Evolutionary conservation across 352 stramenopile genomes (phyloP).

Genomic region (Globisporangium echinulatum): DNA sequence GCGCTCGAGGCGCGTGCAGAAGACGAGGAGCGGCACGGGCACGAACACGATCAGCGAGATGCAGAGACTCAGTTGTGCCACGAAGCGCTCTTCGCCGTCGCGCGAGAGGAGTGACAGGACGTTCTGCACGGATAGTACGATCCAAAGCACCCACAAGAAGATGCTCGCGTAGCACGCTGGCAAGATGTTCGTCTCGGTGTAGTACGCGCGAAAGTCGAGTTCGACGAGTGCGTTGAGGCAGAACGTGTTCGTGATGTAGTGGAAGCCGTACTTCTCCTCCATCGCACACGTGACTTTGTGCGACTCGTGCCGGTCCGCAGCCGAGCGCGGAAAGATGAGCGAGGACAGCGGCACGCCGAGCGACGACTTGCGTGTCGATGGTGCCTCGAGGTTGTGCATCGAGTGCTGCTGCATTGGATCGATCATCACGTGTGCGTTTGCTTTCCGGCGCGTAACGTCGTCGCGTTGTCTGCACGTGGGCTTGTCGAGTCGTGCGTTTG

Average conservation of each 20-base stretch:
- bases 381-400: slow-evolving; percentile 1
- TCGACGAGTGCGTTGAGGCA: slow-evolving; percentile 48
- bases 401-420: slow-evolving; percentile 3
- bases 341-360: slow-evolving; percentile 56
- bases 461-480: no score
- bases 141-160: slow-evolving; percentile 51
- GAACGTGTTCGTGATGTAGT: slow-evolving; percentile 77
- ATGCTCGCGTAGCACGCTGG: slow-evolving; percentile 59
- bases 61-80: slow-evolving; percentile 50
- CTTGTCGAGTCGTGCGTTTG: no score
- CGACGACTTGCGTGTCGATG: slow-evolving; percentile 35
- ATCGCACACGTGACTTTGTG: slow-evolving; percentile 53
- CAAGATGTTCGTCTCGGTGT: slow-evolving; percentile 58
- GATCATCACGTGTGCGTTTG: neutral
- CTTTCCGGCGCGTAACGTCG: no score
- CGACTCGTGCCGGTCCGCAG: slow-evolving; percentile 56
- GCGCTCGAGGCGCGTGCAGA: slow-evolving; percentile 47
- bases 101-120: slow-evolving; percentile 57
- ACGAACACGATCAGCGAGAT: slow-evolving; percentile 63
- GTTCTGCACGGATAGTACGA: slow-evolving; percentile 41
- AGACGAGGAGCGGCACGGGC: slow-evolving; percentile 63
- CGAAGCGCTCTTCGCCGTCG: slow-evolving; percentile 41
- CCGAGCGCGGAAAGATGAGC: slow-evolving; percentile 69
- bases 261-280: slow-evolving; percentile 80
- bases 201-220: slow-evolving; percentile 77